Evolutionary conservation across 202 grass and related monocot species (phyloP).

Genomic region (Schoenoplectus triqueter): DNA sequence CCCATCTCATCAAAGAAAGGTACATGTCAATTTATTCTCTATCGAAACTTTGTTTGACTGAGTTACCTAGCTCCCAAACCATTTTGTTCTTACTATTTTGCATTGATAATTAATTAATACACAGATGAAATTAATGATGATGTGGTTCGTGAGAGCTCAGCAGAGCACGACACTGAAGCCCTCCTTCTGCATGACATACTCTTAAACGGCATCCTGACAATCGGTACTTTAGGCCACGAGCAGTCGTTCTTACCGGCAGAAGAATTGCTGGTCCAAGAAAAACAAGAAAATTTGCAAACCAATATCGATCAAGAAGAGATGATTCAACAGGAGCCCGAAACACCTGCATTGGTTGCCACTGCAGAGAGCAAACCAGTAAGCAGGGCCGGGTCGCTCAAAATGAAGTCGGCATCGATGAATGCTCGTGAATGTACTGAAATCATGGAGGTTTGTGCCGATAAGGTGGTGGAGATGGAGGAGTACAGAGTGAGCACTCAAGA

Average conservation of each 20-base stretch:
- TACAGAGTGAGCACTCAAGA: slow-evolving; percentile 62
- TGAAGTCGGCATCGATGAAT: slow-evolving; percentile 47
- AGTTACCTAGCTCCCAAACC: neutral
- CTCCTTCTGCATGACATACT: slow-evolving; percentile 85
- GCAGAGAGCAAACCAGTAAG: slow-evolving; percentile 36
- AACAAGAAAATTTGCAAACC: slow-evolving; percentile 41
- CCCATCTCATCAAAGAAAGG: slow-evolving; percentile 59
- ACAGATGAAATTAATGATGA: slow-evolving; percentile 53
- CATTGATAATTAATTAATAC: neutral
- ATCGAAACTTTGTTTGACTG: slow-evolving; percentile 13
- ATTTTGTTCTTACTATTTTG: neutral
- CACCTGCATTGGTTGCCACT: slow-evolving; percentile 11
- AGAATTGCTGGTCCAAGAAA: slow-evolving; percentile 11
- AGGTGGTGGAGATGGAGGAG: slow-evolving; percentile 33
- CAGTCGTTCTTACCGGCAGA: slow-evolving; percentile 49
- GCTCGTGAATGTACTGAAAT: slow-evolving; percentile 38
- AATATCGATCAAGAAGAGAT: slow-evolving; percentile 35
- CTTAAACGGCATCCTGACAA: slow-evolving; percentile 77
- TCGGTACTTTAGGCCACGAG: slow-evolving; percentile 78
- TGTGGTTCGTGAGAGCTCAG: slow-evolving; percentile 32
- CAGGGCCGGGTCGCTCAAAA: slow-evolving; percentile 49
- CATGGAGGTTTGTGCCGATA: slow-evolving; percentile 41
- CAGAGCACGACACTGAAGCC: slow-evolving; percentile 80
- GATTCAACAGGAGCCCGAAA: slow-evolving; percentile 43
- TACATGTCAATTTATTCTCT: slow-evolving; percentile 26